phyloP scores from a whole-genome alignment of 1,284 basidiomycete genomes.

The Boletus subluridellus region DNA sequence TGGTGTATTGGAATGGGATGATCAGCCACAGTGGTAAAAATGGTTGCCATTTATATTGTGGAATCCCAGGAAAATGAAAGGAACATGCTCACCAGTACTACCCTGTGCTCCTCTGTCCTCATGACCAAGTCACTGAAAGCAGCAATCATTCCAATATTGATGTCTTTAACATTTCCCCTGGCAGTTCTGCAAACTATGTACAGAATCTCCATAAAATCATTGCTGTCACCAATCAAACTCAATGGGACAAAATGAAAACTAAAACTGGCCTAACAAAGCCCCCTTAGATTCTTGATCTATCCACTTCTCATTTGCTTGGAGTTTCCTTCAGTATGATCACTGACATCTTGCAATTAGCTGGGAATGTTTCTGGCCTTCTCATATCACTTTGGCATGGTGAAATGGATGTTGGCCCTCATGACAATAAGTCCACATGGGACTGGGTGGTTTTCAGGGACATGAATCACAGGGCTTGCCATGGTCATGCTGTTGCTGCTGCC shows the following conservation, averaged over 20 bases:
- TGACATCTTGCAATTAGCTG: neutral
- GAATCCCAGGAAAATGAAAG: neutral
- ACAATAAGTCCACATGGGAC: slow-evolving; percentile 1
- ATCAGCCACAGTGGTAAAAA: slow-evolving; percentile 10
- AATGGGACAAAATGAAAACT: neutral
- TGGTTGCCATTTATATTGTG: slow-evolving; percentile 4
- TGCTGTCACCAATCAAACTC: no score
- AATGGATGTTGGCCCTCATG: neutral
- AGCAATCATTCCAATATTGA: neutral
- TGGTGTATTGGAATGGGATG: slow-evolving; percentile 4
- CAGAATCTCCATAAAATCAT: neutral
- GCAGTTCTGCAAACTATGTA: neutral
- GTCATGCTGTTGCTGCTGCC: neutral
- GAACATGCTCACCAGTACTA: neutral
- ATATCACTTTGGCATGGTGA: neutral
- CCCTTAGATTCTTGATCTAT: neutral
- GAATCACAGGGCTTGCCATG: neutral
- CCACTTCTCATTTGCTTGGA: neutral
- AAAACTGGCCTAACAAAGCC: neutral
- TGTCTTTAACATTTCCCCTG: neutral
- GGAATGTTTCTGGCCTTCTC: neutral
- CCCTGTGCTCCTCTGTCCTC: neutral
- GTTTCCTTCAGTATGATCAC: neutral
- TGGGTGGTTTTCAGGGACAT: neutral
- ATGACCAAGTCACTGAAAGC: neutral